Conservation (phyloP, 495 filamentous ascomycete genomes). For the Usnea hakonensis region DNA sequence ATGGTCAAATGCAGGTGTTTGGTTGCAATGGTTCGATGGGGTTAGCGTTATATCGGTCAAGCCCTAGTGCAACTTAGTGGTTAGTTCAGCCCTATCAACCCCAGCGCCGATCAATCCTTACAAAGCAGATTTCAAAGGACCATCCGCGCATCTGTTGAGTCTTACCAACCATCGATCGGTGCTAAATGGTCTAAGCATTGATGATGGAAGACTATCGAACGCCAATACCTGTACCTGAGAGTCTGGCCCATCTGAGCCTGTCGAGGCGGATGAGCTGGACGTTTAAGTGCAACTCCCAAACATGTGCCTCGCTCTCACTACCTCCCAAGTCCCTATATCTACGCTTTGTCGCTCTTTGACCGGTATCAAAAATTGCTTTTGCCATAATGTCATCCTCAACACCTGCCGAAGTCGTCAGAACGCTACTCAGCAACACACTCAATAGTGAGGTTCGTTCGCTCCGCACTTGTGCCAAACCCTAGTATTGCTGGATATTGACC, state of each 20-base stretch:
- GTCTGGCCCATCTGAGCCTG: background rate
- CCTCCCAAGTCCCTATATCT: background rate
- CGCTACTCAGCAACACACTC: background rate
- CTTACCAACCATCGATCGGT: background rate
- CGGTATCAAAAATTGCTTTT: background rate
- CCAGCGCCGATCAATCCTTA: background rate
- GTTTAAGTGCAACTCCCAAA: background rate
- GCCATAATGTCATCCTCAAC: constrained; percentile 3
- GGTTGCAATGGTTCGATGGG: background rate
- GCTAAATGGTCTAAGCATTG: background rate
- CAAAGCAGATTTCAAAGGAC: background rate
- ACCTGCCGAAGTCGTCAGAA: background rate
- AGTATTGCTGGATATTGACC: background rate
- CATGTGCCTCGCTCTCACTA: background rate
- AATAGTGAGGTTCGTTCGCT: background rate
- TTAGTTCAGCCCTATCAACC: background rate
- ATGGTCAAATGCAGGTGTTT: background rate
- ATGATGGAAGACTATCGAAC: background rate
- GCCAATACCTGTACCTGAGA: background rate
- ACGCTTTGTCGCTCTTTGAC: background rate
- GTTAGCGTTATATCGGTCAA: background rate
- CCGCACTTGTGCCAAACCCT: background rate
- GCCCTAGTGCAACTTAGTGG: background rate
- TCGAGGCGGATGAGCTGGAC: background rate
- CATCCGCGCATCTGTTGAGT: background rate